Conservation (phyloP, 805 yeast genomes). For the Kluyveromyces lactis region DNA sequence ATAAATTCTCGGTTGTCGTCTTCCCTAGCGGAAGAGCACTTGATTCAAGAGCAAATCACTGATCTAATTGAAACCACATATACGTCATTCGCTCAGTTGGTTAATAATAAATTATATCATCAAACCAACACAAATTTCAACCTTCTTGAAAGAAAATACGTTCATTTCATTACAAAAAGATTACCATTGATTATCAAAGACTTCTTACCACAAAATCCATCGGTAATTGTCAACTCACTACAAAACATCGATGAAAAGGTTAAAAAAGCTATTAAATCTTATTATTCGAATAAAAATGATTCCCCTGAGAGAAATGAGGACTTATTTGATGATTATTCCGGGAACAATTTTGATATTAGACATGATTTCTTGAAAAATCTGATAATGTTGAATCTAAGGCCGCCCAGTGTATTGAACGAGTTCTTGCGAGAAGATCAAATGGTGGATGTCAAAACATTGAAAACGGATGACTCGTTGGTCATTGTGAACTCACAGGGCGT, state of each 20-base stretch:
- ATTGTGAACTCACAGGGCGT: constrained; percentile 28
- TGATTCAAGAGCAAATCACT: constrained; percentile 15
- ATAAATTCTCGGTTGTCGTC: constrained; percentile 29
- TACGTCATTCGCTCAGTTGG: constrained; percentile 38
- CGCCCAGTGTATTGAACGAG: constrained; percentile 25
- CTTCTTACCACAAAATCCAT: constrained; percentile 19
- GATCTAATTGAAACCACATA: constrained; percentile 30
- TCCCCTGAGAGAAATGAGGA: constrained; percentile 35
- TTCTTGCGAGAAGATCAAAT: constrained; percentile 34
- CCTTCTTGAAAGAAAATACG: constrained; percentile 35
- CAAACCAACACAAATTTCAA: constrained; percentile 30
- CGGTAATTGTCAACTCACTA: constrained; percentile 19
- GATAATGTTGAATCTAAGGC: constrained; percentile 33
- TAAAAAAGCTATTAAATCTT: constrained; percentile 26
- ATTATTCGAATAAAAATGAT: constrained; percentile 29
- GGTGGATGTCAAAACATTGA: constrained; percentile 28
- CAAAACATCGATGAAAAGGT: constrained; percentile 25
- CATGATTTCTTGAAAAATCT: constrained; percentile 43
- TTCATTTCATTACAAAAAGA: constrained; percentile 36
- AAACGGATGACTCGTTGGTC: constrained; percentile 27
- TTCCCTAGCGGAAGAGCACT: constrained; percentile 13
- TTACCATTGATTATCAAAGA: constrained; percentile 38
- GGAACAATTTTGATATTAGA: constrained; percentile 39
- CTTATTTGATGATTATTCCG: constrained; percentile 43
- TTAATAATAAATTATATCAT: constrained; percentile 35